Base-by-base conservation (phyloP, 495 filamentous ascomycete genomes). In the Penicillium ucsense region DNA sequence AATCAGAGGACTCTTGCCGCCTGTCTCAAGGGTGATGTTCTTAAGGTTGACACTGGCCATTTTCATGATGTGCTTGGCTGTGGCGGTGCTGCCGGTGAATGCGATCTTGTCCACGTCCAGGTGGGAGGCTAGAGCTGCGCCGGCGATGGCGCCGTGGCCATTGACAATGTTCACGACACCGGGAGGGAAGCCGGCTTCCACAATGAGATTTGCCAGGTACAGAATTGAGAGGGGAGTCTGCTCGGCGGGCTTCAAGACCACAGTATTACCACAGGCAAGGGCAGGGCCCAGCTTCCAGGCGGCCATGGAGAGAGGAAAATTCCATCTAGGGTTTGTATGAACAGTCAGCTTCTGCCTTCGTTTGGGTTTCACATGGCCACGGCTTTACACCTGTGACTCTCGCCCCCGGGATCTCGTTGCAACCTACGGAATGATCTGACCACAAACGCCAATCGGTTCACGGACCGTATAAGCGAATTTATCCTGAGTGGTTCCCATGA, bases 391-490 rank as follows among this genome's bases (percentile, higher is more conserved):
- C 5, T 8, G 7, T 3, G 29, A 4, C 27, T 20, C 1, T 6
- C 28, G 30, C 2, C 8, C 12, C 8, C 0, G 10, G 8, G n/a
- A 20, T 2, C 1, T 20, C 20, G 20, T 20, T 5, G 33, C 8
- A 4, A 53, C 54, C 51, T 41, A 95, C 59, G 87, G 88, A 48
- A 94, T 94, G 51, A 95, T 95, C 66, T 92, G 88, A 28, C 83
- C 88, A 58, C 88, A 94, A 5, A 96, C 90, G 38, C 90, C 91
- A 29, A 95, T 63, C 0, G 90, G 90, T 59, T 95, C 82, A 41
- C 85, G 82, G 41, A 92, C 63, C 5, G 89, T 94, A 60, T 95
- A 96, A 12, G 85, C 87, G 49, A 95, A 80, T 67, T 96, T 95
- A 33, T 70, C 64, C 0, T 80, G 77, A n/a, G 75, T 79, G 28